Conservation (phyloP, 306 rosid genomes). For the Ziziphus jujuba region DNA sequence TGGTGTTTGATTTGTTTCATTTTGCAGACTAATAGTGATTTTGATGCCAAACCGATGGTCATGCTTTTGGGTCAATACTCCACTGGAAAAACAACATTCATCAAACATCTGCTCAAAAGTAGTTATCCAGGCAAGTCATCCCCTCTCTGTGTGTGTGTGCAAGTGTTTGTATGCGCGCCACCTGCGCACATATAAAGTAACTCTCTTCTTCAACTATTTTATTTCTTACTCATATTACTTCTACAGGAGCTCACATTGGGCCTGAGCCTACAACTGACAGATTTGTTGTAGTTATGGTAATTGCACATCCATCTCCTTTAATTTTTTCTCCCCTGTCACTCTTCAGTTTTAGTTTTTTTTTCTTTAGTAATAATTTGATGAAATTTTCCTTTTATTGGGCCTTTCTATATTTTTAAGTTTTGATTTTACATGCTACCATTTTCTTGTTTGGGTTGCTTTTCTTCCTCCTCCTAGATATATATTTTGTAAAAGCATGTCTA, state of each 20-base stretch:
- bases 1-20: conserved; percentile 12
- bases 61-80: conserved; percentile 98
- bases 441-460: no score
- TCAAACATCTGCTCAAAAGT: conserved; percentile 76
- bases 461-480: no score
- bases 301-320: conserved; percentile 17
- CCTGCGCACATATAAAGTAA: not conserved
- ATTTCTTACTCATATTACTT: conserved; percentile 5
- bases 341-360: not conserved
- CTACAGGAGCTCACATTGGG: conserved; percentile 94
- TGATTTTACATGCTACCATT: not conserved
- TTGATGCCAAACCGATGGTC: conserved; percentile 97
- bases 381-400: no score
- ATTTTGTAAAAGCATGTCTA: no score
- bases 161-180: not conserved
- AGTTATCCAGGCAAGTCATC: conserved; percentile 82
- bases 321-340: not conserved
- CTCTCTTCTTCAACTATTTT: not conserved
- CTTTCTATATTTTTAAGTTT: conserved; percentile 4
- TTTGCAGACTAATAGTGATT: conserved; percentile 88
- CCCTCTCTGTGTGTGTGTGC: not conserved
- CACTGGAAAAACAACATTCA: conserved; percentile 96
- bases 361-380: no score
- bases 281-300: conserved; percentile 97
- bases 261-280: conserved; percentile 99